Conservation (phyloP, 805 yeast genomes). For the Jamesozyma rosinii region DNA sequence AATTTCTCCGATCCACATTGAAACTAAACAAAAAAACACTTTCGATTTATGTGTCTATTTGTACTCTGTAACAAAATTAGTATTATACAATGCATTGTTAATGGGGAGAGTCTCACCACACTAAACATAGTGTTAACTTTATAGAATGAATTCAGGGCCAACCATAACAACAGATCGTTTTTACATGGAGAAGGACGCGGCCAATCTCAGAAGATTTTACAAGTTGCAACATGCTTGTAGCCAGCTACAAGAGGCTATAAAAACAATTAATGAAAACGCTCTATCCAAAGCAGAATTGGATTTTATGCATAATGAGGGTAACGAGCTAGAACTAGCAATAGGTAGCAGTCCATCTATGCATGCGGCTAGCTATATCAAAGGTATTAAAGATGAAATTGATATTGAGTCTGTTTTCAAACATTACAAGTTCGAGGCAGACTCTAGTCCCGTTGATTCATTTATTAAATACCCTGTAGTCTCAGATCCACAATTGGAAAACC, state of each 20-base stretch:
- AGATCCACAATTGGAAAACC: constrained; percentile 12
- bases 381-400: background rate
- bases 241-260: constrained; percentile 10
- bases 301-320: background rate
- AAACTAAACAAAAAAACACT: no score
- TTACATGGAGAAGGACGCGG: background rate
- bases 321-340: constrained; percentile 9
- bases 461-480: constrained; percentile 17
- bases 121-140: no score
- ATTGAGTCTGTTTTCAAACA: constrained; percentile 4
- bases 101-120: no score
- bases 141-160: no score
- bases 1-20: no score
- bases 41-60: no score
- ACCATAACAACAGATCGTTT: background rate
- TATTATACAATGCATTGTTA: no score
- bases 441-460: constrained; percentile 8
- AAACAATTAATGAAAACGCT: constrained; percentile 9
- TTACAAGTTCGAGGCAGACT: constrained; percentile 7
- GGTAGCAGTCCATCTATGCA: constrained; percentile 11
- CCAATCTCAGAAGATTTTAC: constrained; percentile 11
- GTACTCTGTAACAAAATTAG: no score
- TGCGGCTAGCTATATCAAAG: constrained; percentile 8
- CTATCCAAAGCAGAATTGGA: constrained; percentile 6
- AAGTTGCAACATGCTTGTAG: constrained; percentile 13